Evolutionary conservation across 768 basidiomycete genomes (phyloP), one percentile per base, ranked within the genome.

Genomic region (Termitomyces sp.): DNA sequence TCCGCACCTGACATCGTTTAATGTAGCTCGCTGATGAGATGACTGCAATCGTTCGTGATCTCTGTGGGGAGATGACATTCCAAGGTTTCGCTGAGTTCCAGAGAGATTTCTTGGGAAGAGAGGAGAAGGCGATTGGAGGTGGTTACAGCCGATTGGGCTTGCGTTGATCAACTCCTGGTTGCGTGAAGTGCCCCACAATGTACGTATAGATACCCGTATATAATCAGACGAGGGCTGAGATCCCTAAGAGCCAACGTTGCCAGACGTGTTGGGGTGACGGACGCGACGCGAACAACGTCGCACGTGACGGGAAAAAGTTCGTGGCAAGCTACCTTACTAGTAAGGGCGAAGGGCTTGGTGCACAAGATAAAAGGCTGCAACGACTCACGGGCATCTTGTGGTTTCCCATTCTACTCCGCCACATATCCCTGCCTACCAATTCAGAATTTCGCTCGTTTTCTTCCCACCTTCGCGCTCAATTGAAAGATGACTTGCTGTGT

Each of bases 31-130:
- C 77, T 34, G 78, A 79, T 54, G 77, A 79, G 34, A 74, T 76
- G 63, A 63, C 73, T 13, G 70, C 62, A 22, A 74, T 76, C 24
- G 68, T 77, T 24, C 69, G 74, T 16, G 72, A 70, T 18, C 71
- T 80, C 10, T 79, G 77, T 57, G 78, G 78, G 9, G 70, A 78
- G 63, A 74, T 70, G 34, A 68, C 72, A 4, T 76, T 78, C 63
- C 70, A 65, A 46, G 77, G 78, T 5, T 77, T 75, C 50, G 66
- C 71, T 34, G 62, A 65, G 4, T 68, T 79, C 32, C 74, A 76
- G 27, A 64, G 65, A n/a, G 72, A 75, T 50, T 76, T 70, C 47
- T 53, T 76, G 47, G 72, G 70, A 14, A 65, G 69, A 24, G 76
- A 78, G 53, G 78, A 79, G 53, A 72, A 65, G 49, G 72, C 69